Evolutionary conservation across 345 rosid species (phyloP).

Genomic region (Eucalyptus regnans): DNA sequence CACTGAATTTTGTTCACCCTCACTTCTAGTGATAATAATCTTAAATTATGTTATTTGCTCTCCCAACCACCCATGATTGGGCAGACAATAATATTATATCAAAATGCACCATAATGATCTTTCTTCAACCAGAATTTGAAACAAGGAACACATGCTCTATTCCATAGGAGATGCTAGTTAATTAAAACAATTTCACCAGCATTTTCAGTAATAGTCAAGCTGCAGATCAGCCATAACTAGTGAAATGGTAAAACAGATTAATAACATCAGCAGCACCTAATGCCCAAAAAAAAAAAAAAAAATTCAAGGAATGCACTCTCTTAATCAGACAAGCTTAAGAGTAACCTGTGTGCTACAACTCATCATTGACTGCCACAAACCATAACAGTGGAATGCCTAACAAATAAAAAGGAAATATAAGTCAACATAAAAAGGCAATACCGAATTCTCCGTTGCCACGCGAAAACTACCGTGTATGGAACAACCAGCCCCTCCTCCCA

Average conservation of each 20-base stretch:
- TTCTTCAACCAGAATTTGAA: not conserved
- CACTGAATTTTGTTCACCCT: not conserved
- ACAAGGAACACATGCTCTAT: not conserved
- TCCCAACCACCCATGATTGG: not conserved
- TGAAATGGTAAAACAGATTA: not conserved
- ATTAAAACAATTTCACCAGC: not conserved
- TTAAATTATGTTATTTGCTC: not conserved
- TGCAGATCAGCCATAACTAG: not conserved
- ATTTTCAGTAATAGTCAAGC: not conserved
- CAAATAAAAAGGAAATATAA: not conserved
- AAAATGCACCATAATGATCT: not conserved
- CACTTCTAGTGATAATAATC: not conserved
- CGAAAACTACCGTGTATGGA: slow-evolving; percentile 76
- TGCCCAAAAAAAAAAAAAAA: not conserved
- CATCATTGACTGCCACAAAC: not conserved
- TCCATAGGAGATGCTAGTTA: not conserved
- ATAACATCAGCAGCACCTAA: not conserved
- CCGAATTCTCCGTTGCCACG: slow-evolving; percentile 77
- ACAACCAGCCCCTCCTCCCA: slow-evolving; percentile 89
- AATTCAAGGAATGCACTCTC: not conserved
- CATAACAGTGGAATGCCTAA: not conserved
- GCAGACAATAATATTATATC: not conserved
- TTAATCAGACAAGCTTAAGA: not conserved
- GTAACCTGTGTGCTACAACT: not conserved
- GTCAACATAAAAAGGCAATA: not conserved